These are phyloP conservation scores for Gautieria morchelliformis DNA, from an alignment of 768 basidiomycete species.

Conservation along the genomic window DNA sequence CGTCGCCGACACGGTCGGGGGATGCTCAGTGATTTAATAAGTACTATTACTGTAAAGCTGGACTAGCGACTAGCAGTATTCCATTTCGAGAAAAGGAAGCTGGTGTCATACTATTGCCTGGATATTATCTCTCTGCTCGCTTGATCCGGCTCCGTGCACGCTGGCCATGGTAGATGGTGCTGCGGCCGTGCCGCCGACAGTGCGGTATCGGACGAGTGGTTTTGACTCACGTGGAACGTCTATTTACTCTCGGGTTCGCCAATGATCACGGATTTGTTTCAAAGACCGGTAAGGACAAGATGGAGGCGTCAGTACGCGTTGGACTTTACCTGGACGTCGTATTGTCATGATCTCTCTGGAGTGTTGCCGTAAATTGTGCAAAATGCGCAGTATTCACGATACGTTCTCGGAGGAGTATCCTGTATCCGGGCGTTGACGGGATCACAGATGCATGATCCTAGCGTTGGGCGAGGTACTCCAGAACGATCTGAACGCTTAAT, in stretches of 20 bases:
- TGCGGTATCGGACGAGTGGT: neutral
- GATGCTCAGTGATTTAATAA: too few relatives aligned
- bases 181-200: constrained; percentile 3
- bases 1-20: neutral
- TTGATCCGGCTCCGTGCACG: neutral
- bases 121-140: too few relatives aligned
- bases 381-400: neutral
- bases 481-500: neutral
- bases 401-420: neutral
- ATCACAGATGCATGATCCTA: neutral
- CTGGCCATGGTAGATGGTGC: neutral
- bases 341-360: neutral
- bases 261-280: neutral
- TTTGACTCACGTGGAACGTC: too few relatives aligned
- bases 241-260: neutral
- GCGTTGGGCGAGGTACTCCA: too few relatives aligned
- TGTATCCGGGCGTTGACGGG: neutral
- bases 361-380: neutral
- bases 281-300: too few relatives aligned
- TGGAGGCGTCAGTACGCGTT: too few relatives aligned
- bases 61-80: too few relatives aligned
- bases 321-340: too few relatives aligned
- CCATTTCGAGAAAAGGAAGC: neutral
- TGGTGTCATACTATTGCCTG: too few relatives aligned
- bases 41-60: too few relatives aligned